Evolutionary conservation across 2,329 filamentous ascomycete genomes (phyloP), one percentile per base, ranked within the genome.

Genomic region (Colletotrichum eleusines): DNA sequence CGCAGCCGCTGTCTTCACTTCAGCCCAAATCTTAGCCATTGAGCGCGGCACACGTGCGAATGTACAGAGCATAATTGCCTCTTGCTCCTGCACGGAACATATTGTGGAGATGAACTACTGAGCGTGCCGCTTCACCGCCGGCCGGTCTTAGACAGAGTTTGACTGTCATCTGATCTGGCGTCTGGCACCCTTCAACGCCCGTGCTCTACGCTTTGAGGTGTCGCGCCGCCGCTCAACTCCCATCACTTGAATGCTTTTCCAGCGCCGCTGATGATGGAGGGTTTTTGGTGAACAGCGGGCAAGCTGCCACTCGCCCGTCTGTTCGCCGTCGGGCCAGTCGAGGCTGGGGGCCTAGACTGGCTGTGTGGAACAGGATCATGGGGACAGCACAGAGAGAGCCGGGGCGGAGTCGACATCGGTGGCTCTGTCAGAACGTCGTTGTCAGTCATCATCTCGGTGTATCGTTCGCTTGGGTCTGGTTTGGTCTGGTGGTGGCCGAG

Each of bases 101-200:
- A 59, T 63, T 71, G 68, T 68, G 68, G 63, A 71, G 64, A 71
- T 71, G 68, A 71, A 63, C 38, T 31, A 71, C 68, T 71, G 51
- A 68, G 63, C 68, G 51, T 63, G 50, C 64, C 57, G 68, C 63
- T 68, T 71, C 68, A 71, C 68, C 68, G 64, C 68, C 58, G 46
- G 42, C 51, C 35, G 63, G 67, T 70, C 67, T 70, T 44, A 67
- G 67, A 70, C 67, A 67, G 54, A 42, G n/a, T 35, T 53, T 68
- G 68, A 33, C 64, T 62, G 64, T 58, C 68, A 63, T 46, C 51
- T 71, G 64, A 63, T 46, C 58, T 71, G 68, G 68, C 68, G 38
- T 48, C 38, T 63, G 50, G 48, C 61, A 63, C 64, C 64, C 50
- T 58, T 59, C 63, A 48, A 54, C 40, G 57, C 58, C 53, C 58